Evolutionary conservation across 202 grass and related monocot genomes (phyloP).

Genomic region (Panicum virgatum): DNA sequence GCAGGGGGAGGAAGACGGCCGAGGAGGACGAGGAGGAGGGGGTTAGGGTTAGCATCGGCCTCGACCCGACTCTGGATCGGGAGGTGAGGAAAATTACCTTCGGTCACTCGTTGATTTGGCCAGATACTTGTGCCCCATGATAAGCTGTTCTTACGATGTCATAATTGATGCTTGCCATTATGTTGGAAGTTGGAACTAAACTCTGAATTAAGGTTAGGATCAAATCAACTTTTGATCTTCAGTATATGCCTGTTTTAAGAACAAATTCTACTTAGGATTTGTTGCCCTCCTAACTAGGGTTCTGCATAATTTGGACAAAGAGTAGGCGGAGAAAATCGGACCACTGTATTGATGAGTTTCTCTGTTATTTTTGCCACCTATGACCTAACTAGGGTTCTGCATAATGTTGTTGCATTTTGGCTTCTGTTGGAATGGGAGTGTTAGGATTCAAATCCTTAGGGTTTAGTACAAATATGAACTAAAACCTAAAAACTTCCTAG

Average conservation of each 20-base stretch:
- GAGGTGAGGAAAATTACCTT: conserved; percentile 60
- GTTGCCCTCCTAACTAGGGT: not conserved
- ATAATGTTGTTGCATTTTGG: not conserved
- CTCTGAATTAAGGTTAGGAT: not conserved
- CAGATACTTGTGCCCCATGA: not conserved
- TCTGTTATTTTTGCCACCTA: not conserved
- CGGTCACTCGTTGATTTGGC: not conserved
- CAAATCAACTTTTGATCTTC: not conserved
- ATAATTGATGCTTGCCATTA: not conserved
- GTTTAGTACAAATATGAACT: not conserved
- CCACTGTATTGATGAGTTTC: conserved; percentile 1
- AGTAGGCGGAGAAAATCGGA: not conserved
- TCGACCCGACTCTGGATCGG: conserved; percentile 89
- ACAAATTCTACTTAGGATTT: not conserved
- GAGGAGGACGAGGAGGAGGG: conserved; percentile 62
- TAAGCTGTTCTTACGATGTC: not conserved
- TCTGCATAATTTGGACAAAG: not conserved
- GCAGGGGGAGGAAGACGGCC: not conserved
- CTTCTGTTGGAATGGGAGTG: not conserved
- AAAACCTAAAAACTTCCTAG: not conserved
- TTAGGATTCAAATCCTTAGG: not conserved
- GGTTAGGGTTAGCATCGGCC: conserved; percentile 81
- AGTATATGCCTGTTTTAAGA: not conserved
- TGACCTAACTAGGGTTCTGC: too few relatives aligned
- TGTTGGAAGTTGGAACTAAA: conserved; percentile 3